Base-by-base conservation (phyloP, 805 yeast genomes). In the Lipomyces mesembrius region DNA sequence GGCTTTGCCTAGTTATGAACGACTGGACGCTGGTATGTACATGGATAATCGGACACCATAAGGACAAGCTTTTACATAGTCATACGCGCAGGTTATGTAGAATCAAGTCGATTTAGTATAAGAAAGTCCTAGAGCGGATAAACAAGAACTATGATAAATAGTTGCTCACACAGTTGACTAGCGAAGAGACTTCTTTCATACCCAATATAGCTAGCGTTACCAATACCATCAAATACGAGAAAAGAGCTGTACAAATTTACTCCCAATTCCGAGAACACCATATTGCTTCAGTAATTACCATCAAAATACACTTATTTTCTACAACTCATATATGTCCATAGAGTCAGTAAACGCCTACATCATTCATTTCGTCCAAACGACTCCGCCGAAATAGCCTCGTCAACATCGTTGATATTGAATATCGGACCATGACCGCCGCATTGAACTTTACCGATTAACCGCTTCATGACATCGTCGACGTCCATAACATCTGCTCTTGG, bases 381-480 rank as follows among this genome's bases (percentile, higher is more conserved):
- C 9, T 17, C 22, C 22, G 49, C 49, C 49, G 63, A 59, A 9
- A 66, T 62, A 6, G 63, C 69, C 6, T 34, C 39, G 17, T 67
- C 70, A 32, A 67, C 67, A 35, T 67, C 70, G 2, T 29, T 6
- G 12, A 32, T 12, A 7, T n/a, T 29, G 46, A 67, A 63, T 6
- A 67, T 64, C 9, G 65, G 70, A 12, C 70, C 70, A n/a, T 60
- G 46, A 7, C 65, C 70, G 14, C 65, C 35, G 53, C 70, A 67
- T 27, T 39, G 51, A 5, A 53, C 70, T 49, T 59, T 62, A 11
- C 25, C n/a, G 61, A 54, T 61, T 22, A 67, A 9, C 20, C 49
- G 27, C 34, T 46, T 54, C 55, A 60, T 25, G 12, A 67, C 34
- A 25, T n/a, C n/a, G 8, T 57, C 54, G 37, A 58, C 34, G 56